Conservation (phyloP, 441 rosid genomes). For the Erodium trifolium region DNA sequence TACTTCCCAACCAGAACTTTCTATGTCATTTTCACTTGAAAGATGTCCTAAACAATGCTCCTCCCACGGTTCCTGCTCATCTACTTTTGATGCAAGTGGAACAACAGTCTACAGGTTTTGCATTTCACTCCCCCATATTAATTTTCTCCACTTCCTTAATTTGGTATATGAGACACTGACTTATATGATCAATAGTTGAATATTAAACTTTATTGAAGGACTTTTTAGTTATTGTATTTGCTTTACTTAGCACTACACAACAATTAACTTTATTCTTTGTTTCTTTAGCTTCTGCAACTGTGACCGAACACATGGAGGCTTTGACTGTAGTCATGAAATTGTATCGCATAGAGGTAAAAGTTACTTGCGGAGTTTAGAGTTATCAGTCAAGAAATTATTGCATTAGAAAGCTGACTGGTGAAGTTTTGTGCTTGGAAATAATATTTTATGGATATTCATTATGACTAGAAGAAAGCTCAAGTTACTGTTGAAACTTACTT, state of each 20-base stretch:
- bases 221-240: not conserved
- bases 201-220: not conserved
- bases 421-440: too few species aligned
- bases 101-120: slow-evolving; percentile 74
- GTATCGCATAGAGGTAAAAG: slow-evolving; percentile 64
- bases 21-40: slow-evolving; percentile 75
- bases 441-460: too few species aligned
- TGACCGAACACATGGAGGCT: slow-evolving; percentile 88
- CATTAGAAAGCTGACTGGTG: not conserved
- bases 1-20: slow-evolving; percentile 37
- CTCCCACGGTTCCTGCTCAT: slow-evolving; percentile 67
- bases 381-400: slow-evolving; percentile 1
- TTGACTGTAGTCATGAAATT: slow-evolving; percentile 82
- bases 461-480: slow-evolving; percentile 2
- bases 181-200: not conserved
- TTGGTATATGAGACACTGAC: slow-evolving; percentile 11
- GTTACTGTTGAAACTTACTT: not conserved
- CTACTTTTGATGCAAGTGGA: slow-evolving; percentile 83
- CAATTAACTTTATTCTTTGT: slow-evolving; percentile 6
- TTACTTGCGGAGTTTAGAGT: slow-evolving; percentile 4
- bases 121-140: slow-evolving; percentile 5
- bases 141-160: slow-evolving; percentile 7
- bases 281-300: slow-evolving; percentile 77
- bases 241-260: slow-evolving; percentile 13
- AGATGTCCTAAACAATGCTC: slow-evolving; percentile 88